phyloP scores from a whole-genome alignment of 306 rosid genomes.

The Glycine tomentella region DNA sequence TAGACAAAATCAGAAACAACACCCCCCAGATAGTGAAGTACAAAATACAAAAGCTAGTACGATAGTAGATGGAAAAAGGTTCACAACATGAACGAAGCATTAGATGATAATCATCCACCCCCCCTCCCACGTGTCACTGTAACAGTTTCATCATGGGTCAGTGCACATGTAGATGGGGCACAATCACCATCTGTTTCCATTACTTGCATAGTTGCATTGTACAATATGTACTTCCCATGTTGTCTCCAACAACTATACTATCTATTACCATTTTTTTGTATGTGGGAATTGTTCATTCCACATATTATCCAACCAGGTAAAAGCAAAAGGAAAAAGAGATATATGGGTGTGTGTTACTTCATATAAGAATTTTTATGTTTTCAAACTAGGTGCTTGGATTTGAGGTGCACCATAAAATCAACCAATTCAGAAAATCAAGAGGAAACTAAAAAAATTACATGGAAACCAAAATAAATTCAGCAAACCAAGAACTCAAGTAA shows the following conservation, averaged over 20 bases:
- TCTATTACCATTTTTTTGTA: constrained; percentile 1
- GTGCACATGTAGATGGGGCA: constrained; percentile 34
- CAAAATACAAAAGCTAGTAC: constrained; percentile 38
- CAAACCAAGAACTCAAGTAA: neutral
- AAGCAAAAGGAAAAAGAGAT: neutral
- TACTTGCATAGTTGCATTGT: neutral
- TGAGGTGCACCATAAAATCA: neutral
- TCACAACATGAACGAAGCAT: neutral
- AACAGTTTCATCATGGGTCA: constrained; percentile 26
- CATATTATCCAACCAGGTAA: constrained; percentile 13
- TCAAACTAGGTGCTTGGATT: neutral
- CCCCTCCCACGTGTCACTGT: constrained; percentile 41
- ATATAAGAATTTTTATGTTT: neutral
- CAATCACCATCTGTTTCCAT: constrained; percentile 38
- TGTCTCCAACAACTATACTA: constrained; percentile 40
- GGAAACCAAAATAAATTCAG: neutral
- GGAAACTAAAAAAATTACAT: neutral
- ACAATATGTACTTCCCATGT: constrained; percentile 32
- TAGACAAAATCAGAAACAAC: constrained; percentile 31
- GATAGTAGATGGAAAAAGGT: neutral
- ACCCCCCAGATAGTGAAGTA: constrained; percentile 8
- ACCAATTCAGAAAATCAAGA: neutral
- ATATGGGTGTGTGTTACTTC: neutral
- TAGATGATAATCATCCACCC: constrained; percentile 11
- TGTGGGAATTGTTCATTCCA: neutral